Base-by-base conservation (phyloP, 1,284 basidiomycete species). In the Flammula alnicola region DNA sequence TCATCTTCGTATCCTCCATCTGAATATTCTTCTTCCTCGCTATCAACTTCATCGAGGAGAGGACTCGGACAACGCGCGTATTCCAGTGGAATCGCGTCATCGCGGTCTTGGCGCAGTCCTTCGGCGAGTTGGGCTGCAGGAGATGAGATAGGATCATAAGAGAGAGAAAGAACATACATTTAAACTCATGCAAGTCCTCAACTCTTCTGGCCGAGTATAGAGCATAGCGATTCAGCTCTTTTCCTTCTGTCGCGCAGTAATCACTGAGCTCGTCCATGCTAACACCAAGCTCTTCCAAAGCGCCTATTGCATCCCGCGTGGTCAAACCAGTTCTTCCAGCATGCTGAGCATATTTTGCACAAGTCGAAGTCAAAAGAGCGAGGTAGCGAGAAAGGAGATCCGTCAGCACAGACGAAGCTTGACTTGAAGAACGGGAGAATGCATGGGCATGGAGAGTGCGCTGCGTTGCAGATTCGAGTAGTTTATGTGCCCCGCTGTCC, bases 351-450 rank as follows among this genome's bases (percentile, higher is more conserved):
- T 87, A 87, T 61, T 80, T 81, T 17, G 83, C 81, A 60, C 82
- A 85, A 10, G 86, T 81, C 1, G 77, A 70, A 1, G 84, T 72
- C 11, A 90, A 70, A 20, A 89, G 73, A 11, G 77, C 58, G 45
- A 91, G 70, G 65, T 91, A 91, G 45, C 86, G 81, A 33, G 84
- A 76, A 53, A 91, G 76, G 55, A 91, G 71, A 65, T 86, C 87
- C 8, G 86, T 84, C 41, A 91, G 75, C 14, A 86, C 77, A 29
- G 79, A 69, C 10, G 83, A 75, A 4, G 89, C 88, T 58, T 86
- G 83, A 0, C 80, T 69, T 4, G 88, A 91, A 0, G 88, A 79
- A 36, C 86, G 79, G 39, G 84, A 80, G 68, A 91, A 91, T 51
- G 76, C 77, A 58, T 90, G 80, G 0, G 87, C 84, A 58, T 91